Percentiles rank a stretch among this genome's conserved stretches.
Conservation (phyloP, 805 yeast species). For the Jamesozyma jinghongensis region DNA sequence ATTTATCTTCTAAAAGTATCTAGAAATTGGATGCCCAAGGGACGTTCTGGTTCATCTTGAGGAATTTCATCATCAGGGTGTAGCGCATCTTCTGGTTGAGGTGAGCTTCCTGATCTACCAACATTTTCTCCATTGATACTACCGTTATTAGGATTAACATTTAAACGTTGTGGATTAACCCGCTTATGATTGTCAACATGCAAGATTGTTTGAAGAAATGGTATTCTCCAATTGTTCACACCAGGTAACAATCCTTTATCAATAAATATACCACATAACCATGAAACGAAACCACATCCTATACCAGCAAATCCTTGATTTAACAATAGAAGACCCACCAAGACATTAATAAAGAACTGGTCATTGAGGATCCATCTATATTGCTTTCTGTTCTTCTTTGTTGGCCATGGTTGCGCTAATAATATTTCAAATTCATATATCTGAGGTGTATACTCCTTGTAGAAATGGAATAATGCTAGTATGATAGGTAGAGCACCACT, state of each 20-base stretch:
- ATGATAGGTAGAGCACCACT: constrained; percentile 38
- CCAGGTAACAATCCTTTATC: constrained; percentile 39
- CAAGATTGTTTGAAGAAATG: constrained; percentile 19
- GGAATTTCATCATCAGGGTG: constrained; percentile 28
- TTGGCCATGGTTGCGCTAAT: constrained; percentile 19
- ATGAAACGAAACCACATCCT: constrained; percentile 34
- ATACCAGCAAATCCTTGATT: constrained; percentile 37
- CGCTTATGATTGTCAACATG: constrained; percentile 21
- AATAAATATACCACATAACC: constrained; percentile 37
- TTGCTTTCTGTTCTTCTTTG: constrained; percentile 10
- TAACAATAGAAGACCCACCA: constrained; percentile 32
- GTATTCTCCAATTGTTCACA: constrained; percentile 27
- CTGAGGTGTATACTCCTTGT: constrained; percentile 34
- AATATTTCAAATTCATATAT: constrained; percentile 34
- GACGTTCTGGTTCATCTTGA: constrained; percentile 53
- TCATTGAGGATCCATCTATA: constrained; percentile 26
- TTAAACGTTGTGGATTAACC: not conserved
- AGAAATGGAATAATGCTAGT: constrained; percentile 33
- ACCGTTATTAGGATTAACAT: not conserved
- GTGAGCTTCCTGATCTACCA: not conserved
- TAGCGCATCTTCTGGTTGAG: not conserved
- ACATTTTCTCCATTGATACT: constrained; percentile 1
- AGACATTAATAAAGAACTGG: constrained; percentile 27
- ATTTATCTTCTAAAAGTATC: constrained; percentile 46
- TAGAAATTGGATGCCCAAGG: constrained; percentile 50